Evolutionary conservation across 768 basidiomycete species (phyloP).

Genomic region (Pholiota conissans): DNA sequence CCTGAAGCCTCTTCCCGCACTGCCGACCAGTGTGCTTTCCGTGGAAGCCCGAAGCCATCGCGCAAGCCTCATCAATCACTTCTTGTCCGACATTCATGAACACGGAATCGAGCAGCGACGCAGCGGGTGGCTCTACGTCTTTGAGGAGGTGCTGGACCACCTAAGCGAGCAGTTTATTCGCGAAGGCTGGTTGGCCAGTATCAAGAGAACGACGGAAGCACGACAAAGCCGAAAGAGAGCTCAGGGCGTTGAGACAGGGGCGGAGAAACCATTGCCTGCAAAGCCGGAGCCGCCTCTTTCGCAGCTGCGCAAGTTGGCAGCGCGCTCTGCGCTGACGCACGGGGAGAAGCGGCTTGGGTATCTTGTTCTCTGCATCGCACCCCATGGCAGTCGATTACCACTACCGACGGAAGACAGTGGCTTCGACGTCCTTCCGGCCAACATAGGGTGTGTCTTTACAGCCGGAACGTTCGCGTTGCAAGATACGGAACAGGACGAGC

Average conservation of each 20-base stretch:
- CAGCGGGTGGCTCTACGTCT: constrained; percentile 42
- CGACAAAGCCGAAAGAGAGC: neutral
- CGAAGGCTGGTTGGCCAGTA: constrained; percentile 48
- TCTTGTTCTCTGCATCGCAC: constrained; percentile 52
- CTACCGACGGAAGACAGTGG: constrained; percentile 38
- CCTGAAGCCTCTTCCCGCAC: constrained; percentile 37
- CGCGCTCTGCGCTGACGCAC: constrained; percentile 27
- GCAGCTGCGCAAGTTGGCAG: constrained; percentile 23
- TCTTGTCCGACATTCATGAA: constrained; percentile 37
- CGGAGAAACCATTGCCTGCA: constrained; percentile 11
- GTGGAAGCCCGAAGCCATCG: constrained; percentile 42
- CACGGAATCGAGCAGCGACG: constrained; percentile 27
- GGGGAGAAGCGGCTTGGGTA: constrained; percentile 34
- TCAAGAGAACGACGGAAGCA: constrained; percentile 34
- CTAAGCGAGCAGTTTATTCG: constrained; percentile 38
- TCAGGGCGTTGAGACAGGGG: neutral
- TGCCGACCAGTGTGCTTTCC: constrained; percentile 23
- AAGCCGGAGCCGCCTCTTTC: constrained; percentile 18
- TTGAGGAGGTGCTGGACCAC: constrained; percentile 50
- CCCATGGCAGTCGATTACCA: constrained; percentile 30
- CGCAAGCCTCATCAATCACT: constrained; percentile 37
- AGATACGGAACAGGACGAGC: constrained; percentile 26
- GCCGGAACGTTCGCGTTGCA: constrained; percentile 39
- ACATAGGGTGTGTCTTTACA: constrained; percentile 46
- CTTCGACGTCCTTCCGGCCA: constrained; percentile 36